Percentiles rank a stretch among this genome's conserved stretches.
These are phyloP conservation scores for Diaporthe ampelina DNA, from an alignment of 2,329 filamentous ascomycete species.

Conservation along the genomic window DNA sequence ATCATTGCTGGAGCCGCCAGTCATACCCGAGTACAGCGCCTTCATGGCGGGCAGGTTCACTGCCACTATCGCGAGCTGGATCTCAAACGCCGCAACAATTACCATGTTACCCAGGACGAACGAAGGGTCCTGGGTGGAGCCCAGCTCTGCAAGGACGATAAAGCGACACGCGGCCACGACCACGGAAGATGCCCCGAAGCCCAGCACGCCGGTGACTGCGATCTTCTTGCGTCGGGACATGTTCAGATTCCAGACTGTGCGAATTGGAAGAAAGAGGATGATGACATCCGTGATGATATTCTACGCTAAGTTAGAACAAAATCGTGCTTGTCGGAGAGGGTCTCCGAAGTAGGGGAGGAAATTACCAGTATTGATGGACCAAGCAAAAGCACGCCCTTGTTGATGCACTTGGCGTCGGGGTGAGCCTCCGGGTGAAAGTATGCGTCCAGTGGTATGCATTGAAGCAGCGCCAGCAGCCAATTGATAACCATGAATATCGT, in stretches of 20 bases:
- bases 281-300: conserved; percentile 36
- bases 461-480: conserved; percentile 3
- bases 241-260: conserved; percentile 34
- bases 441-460: conserved; percentile 2
- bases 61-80: conserved; percentile 35
- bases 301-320: background rate
- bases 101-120: conserved; percentile 38
- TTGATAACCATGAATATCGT: conserved; percentile 7
- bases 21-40: conserved; percentile 6
- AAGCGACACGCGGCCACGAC: conserved; percentile 31
- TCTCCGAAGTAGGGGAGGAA: no score
- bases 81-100: conserved; percentile 37
- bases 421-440: background rate
- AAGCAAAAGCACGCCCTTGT: background rate
- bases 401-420: conserved; percentile 1
- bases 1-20: conserved; percentile 18
- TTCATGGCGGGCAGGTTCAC: conserved; percentile 36
- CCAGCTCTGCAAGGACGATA: conserved; percentile 27
- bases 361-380: conserved; percentile 2
- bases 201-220: conserved; percentile 32
- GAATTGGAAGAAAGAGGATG: conserved; percentile 38
- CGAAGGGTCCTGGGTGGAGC: conserved; percentile 6
- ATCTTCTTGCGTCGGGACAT: conserved; percentile 36
- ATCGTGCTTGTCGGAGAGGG: no score
- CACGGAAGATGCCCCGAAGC: conserved; percentile 37